A percentile compares a stretch with the other conserved stretches of the same genome.
Evolutionary conservation across 2,329 filamentous ascomycete species (phyloP).

Genomic region (Chrysoporthe puriensis): DNA sequence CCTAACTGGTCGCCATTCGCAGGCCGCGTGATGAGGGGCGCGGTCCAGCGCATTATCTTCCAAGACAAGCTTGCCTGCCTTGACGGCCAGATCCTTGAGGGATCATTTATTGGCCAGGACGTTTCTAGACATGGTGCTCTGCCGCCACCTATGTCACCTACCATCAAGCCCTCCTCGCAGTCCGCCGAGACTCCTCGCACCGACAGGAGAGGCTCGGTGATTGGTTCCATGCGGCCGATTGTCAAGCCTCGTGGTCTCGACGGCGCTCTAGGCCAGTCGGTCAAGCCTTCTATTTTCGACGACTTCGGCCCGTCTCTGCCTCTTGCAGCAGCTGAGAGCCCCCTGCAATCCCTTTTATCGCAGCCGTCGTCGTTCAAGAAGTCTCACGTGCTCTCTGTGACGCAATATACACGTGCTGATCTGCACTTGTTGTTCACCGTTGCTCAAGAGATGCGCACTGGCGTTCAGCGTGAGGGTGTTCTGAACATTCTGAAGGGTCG

Average conservation of each 20-base stretch:
- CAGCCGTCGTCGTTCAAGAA: conserved; percentile 83
- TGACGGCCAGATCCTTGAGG: conserved; percentile 65
- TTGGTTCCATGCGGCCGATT: conserved; percentile 39
- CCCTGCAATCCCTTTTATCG: conserved; percentile 73
- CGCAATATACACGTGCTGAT: conserved; percentile 84
- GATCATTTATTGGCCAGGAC: conserved; percentile 67
- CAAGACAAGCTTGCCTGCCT: conserved; percentile 74
- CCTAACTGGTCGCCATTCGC: conserved; percentile 72
- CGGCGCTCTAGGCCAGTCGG: conserved; percentile 36
- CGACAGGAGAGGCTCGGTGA: conserved; percentile 39
- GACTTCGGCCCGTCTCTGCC: conserved; percentile 52
- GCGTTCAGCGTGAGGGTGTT: conserved; percentile 89
- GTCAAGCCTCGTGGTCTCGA: conserved; percentile 42
- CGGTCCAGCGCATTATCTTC: conserved; percentile 77
- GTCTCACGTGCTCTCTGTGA: conserved; percentile 88
- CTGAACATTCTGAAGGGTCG: conserved; percentile 84
- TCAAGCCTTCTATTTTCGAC: conserved; percentile 41
- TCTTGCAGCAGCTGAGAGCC: conserved; percentile 57
- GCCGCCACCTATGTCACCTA: conserved; percentile 58
- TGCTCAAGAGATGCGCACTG: conserved; percentile 95
- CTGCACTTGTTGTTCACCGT: conserved; percentile 94
- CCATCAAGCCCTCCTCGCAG: conserved; percentile 52
- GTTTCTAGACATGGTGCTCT: conserved; percentile 71
- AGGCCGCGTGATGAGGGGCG: conserved; percentile 68
- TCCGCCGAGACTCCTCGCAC: conserved; percentile 35